These are phyloP conservation scores for Xylaria polymorpha DNA, from an alignment of 2,329 filamentous ascomycete species.

Conservation along the genomic window DNA sequence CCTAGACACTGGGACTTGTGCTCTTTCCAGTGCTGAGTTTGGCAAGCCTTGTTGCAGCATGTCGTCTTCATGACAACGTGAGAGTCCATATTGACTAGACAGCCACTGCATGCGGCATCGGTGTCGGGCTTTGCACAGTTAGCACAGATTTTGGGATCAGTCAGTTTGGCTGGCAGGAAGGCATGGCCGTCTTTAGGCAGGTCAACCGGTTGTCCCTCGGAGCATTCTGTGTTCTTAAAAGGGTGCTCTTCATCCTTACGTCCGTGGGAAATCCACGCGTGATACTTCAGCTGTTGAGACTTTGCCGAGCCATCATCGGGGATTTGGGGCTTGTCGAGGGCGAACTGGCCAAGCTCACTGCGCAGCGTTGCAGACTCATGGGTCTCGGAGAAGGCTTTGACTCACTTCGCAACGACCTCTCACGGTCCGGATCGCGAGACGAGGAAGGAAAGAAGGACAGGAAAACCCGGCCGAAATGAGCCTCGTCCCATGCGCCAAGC, in stretches of 20 bases:
- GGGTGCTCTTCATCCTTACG: conserved; percentile 32
- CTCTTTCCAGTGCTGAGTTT: no score
- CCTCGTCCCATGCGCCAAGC: neutral
- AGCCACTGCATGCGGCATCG: conserved; percentile 18
- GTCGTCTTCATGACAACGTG: conserved; percentile 26
- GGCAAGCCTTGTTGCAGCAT: conserved; percentile 34
- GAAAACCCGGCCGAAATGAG: neutral
- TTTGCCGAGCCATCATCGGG: conserved; percentile 27
- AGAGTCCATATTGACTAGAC: conserved; percentile 17
- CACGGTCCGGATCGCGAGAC: conserved; percentile 16
- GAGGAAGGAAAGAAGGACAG: neutral
- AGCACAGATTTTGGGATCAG: conserved; percentile 22
- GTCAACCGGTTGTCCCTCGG: neutral
- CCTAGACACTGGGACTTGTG: no score
- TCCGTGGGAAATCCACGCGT: conserved; percentile 29
- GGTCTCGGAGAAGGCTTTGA: neutral
- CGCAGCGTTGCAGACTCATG: neutral
- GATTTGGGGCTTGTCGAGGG: conserved; percentile 27
- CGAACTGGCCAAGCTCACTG: conserved; percentile 22
- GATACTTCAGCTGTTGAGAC: conserved; percentile 25
- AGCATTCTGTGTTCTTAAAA: conserved; percentile 7
- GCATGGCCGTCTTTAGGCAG: conserved; percentile 6
- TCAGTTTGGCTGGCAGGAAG: conserved; percentile 26
- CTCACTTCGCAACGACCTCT: neutral
- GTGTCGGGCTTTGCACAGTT: conserved; percentile 22